Evolutionary conservation across 495 filamentous ascomycete species (phyloP).

Genomic region (Tricharina praecox): DNA sequence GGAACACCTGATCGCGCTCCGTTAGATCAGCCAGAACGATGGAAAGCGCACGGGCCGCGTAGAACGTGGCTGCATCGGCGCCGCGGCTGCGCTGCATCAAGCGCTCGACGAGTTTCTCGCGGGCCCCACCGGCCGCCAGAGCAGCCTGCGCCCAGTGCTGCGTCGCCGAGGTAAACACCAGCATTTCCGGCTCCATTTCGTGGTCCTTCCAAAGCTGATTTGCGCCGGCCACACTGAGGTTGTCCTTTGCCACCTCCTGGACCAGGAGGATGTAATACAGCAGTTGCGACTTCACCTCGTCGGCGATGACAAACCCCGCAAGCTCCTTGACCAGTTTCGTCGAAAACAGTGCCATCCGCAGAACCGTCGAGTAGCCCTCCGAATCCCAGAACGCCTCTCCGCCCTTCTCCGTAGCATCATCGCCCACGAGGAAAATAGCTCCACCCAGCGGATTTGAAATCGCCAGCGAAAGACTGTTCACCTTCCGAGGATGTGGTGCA

Average conservation of each 20-base stretch:
- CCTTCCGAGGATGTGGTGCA: slow-evolving; percentile 38
- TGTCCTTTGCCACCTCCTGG: slow-evolving; percentile 45
- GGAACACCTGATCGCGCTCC: slow-evolving; percentile 6
- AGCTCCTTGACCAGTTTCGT: slow-evolving; percentile 34
- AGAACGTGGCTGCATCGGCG: slow-evolving; percentile 28
- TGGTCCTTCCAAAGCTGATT: slow-evolving; percentile 39
- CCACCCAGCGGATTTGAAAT: slow-evolving; percentile 57
- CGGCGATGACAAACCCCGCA: background rate
- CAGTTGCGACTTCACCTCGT: slow-evolving; percentile 17
- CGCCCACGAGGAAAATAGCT: slow-evolving; percentile 45
- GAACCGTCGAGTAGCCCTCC: slow-evolving; percentile 49
- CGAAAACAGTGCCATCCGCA: slow-evolving; percentile 56
- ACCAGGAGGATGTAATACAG: slow-evolving; percentile 37
- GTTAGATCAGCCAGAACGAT: slow-evolving; percentile 9
- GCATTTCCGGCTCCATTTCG: slow-evolving; percentile 41
- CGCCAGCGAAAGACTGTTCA: slow-evolving; percentile 45
- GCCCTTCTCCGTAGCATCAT: background rate
- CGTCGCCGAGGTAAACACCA: no score
- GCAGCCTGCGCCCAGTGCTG: no score
- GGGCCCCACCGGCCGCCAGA: no score
- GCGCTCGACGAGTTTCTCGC: no score
- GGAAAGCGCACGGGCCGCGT: slow-evolving; percentile 34
- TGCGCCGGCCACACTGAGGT: slow-evolving; percentile 39
- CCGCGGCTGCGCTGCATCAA: no score
- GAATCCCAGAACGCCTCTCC: slow-evolving; percentile 36